Conservation (phyloP, 306 rosid genomes). For the Rosa chinensis region DNA sequence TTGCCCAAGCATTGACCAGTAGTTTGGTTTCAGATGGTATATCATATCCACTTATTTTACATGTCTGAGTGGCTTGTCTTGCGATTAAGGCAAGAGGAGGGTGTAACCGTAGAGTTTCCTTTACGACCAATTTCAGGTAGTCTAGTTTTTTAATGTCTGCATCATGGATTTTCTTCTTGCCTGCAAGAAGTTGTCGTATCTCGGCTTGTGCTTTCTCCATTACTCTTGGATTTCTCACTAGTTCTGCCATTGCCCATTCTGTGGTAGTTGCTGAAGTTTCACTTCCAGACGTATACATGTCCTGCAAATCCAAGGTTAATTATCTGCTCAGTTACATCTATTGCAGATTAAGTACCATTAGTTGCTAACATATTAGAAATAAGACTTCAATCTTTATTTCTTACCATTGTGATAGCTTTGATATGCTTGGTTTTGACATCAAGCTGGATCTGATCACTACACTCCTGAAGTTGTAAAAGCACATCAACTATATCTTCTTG, state of each 20-base stretch:
- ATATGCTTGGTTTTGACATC: conserved; percentile 13
- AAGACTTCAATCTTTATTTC: no score
- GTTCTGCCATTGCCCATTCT: conserved; percentile 20
- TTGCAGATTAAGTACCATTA: no score
- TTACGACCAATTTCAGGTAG: conserved; percentile 37
- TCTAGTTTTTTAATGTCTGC: conserved; percentile 19
- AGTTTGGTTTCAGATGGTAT: conserved; percentile 28
- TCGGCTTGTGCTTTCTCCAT: conserved; percentile 37
- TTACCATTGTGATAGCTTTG: conserved; percentile 2
- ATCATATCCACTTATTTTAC: conserved; percentile 32
- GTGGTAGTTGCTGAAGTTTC: conserved; percentile 6
- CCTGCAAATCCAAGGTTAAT: background rate
- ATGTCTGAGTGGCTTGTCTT: conserved; percentile 26
- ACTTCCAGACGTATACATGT: background rate
- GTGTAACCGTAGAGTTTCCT: conserved; percentile 39
- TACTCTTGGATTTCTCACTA: conserved; percentile 23
- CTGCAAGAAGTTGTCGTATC: conserved; percentile 17
- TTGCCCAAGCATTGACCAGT: conserved; percentile 34
- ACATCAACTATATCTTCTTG: conserved; percentile 10
- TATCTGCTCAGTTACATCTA: no score
- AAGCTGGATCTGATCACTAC: background rate
- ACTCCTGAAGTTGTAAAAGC: conserved; percentile 5
- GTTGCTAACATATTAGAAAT: no score
- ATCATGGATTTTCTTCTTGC: conserved; percentile 16
- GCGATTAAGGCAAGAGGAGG: conserved; percentile 31